Evolutionary conservation across 306 rosid genomes (phyloP).

Genomic region (Rubus parviflorus): DNA sequence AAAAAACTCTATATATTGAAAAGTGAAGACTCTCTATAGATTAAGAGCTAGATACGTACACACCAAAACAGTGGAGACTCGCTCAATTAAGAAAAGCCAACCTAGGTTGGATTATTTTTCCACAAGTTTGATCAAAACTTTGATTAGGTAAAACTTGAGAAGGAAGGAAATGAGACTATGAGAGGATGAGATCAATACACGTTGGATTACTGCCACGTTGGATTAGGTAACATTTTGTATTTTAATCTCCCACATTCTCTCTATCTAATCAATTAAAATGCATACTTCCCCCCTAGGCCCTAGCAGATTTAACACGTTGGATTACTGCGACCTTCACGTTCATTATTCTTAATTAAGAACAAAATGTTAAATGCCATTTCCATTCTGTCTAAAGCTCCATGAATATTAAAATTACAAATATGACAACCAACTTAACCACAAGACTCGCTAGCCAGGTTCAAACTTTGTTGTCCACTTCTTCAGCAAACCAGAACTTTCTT

Average conservation of each 20-base stretch:
- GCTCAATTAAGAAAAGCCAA: not conserved
- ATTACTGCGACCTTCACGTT: not conserved
- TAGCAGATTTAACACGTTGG: not conserved
- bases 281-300: not conserved
- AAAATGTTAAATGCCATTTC: not conserved
- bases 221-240: no score
- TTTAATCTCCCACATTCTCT: no score
- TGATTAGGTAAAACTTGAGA: not conserved
- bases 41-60: no score
- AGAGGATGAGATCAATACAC: no score
- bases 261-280: not conserved
- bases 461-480: slow-evolving; percentile 23
- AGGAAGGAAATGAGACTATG: not conserved
- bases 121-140: not conserved
- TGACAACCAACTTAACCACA: not conserved
- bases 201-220: no score
- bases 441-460: slow-evolving; percentile 10
- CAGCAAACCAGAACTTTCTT: not conserved
- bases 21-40: no score
- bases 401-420: not conserved
- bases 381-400: not conserved
- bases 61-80: no score
- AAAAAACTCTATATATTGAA: no score
- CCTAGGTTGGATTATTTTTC: not conserved
- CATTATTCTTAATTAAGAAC: not conserved